Base-by-base conservation (phyloP, 202 grass and related monocot species). In the Elaeis oleifera region DNA sequence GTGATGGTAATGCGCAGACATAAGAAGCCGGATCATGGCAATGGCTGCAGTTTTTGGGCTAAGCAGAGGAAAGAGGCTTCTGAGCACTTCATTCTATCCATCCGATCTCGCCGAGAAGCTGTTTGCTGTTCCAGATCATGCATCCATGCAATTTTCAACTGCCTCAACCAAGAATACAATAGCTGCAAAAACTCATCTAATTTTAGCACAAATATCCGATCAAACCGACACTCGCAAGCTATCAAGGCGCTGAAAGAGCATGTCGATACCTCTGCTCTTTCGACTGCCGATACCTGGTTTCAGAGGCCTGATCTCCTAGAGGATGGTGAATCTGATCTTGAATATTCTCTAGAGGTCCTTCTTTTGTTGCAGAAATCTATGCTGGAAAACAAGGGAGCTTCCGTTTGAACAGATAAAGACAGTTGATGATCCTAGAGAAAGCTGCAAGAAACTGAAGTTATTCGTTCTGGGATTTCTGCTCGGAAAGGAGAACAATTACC, bases 321-420 rank as follows among this genome's bases (percentile, higher is more conserved):
- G 25, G 51, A 48, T 27, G 54, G 32, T 3, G 70, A 66, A 62
- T 17, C 72, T 22, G 82, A 74, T 5, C 64, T 85, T 18, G 78
- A 82, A 85, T 74, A 75, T 25, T 83, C 84, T 21, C 84, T 91
- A 36, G 87, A 97, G 73, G 77, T 77, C 74, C 80, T 94, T 54
- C 62, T 94, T 27, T 77, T 89, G 55, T 76, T 99, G 51, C 81
- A 92, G 78, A 81, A 87, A 44, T 99, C 88, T 54, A 81, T 99
- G 72, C 85, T 99, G 53, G 88, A 99, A 81, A 99, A 71, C 94
- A 99, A 89, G 84, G 88, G 52, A 89, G 69, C 94, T 99, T 51
- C 84, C 85, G n/a, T 99, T 86, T 51, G 80, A 89, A 6, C 36
- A 76, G 15, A 68, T 54, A 20, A 20, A 64, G 16, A 23, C 51